Conservation (phyloP, 371 early-diverging fungal genomes). For the Haplosporangium sp. region DNA sequence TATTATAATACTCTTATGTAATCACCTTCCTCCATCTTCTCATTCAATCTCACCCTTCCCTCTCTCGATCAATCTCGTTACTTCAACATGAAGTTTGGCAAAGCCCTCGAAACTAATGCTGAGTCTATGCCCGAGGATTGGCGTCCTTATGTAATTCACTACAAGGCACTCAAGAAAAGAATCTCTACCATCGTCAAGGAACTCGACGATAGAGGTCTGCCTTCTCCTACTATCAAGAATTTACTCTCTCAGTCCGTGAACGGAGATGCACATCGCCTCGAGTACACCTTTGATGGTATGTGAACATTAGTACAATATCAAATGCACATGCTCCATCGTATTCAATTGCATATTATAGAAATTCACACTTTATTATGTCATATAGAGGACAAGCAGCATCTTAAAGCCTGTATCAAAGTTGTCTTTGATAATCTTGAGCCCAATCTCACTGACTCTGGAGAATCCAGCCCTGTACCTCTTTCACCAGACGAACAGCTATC, state of each 20-base stretch:
- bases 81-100: constrained; percentile 79
- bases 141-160: constrained; percentile 77
- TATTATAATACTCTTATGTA: not conserved
- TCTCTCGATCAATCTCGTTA: not conserved
- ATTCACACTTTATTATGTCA: not conserved
- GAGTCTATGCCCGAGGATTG: constrained; percentile 76
- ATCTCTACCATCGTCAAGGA: constrained; percentile 76
- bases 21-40: not conserved
- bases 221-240: constrained; percentile 63
- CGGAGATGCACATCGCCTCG: constrained; percentile 57
- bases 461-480: constrained; percentile 17
- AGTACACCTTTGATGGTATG: constrained; percentile 69
- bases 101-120: constrained; percentile 73
- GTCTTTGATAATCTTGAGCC: constrained; percentile 31
- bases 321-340: not conserved
- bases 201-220: constrained; percentile 69
- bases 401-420: constrained; percentile 45
- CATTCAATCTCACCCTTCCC: not conserved
- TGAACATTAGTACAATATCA: not conserved
- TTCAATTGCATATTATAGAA: too few relatives aligned
- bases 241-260: constrained; percentile 54
- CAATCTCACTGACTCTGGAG: not conserved
- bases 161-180: constrained; percentile 73
- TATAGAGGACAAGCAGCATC: constrained; percentile 43
- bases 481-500: constrained; percentile 44